phyloP scores from a whole-genome alignment of 1,139 yeast genomes.

The Pneumocystis sp. region DNA sequence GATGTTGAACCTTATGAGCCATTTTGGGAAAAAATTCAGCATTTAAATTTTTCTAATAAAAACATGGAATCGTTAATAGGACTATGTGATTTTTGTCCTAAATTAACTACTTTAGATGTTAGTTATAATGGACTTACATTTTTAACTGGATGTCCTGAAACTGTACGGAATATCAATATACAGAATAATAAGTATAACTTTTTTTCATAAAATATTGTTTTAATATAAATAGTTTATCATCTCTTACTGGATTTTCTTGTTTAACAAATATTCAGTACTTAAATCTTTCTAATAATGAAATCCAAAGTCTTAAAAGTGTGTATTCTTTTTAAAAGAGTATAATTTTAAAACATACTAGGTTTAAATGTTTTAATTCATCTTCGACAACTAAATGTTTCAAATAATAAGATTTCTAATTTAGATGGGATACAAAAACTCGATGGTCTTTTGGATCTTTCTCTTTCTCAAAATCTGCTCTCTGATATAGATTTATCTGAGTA shows the following conservation, averaged over 20 bases:
- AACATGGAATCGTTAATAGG: slow-evolving; percentile 22
- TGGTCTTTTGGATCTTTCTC: slow-evolving; percentile 21
- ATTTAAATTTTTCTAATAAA: slow-evolving; percentile 22
- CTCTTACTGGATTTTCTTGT: slow-evolving; percentile 21
- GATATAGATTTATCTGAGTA: slow-evolving; percentile 15
- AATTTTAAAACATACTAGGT: slow-evolving; percentile 17
- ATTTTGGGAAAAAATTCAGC: slow-evolving; percentile 26
- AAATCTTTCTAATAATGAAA: slow-evolving; percentile 22
- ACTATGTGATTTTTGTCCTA: slow-evolving; percentile 27
- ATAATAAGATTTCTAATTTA: slow-evolving; percentile 19
- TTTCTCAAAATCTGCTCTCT: slow-evolving; percentile 18
- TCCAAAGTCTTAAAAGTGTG: slow-evolving; percentile 19
- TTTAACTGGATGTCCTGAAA: slow-evolving; percentile 25
- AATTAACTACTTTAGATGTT: slow-evolving; percentile 21
- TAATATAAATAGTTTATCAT: slow-evolving; percentile 16
- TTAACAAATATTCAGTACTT: slow-evolving; percentile 23
- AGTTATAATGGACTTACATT: slow-evolving; percentile 24
- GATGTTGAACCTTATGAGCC: slow-evolving; percentile 22
- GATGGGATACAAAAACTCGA: slow-evolving; percentile 21
- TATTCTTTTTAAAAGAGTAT: background rate
- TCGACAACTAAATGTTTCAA: slow-evolving; percentile 21
- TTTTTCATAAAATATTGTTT: background rate
- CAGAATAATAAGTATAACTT: slow-evolving; percentile 18
- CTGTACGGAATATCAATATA: slow-evolving; percentile 20
- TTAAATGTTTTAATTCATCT: slow-evolving; percentile 21